Conservation (phyloP, 768 basidiomycete genomes). For the Boletus tylopilopsis region DNA sequence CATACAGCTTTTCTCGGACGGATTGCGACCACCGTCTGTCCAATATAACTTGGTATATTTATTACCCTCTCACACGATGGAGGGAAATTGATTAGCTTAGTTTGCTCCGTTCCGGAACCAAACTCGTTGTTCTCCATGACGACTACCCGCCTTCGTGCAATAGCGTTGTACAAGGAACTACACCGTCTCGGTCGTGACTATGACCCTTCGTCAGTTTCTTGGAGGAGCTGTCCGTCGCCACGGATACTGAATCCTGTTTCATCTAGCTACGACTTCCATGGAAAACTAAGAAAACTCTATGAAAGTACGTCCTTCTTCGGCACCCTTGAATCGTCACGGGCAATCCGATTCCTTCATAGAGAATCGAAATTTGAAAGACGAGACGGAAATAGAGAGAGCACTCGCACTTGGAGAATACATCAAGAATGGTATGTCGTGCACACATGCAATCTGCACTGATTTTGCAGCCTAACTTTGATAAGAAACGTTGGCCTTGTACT, state of each 20-base stretch:
- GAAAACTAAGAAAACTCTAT: constrained; percentile 64
- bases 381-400: constrained; percentile 72
- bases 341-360: constrained; percentile 38
- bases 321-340: not conserved
- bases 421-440: constrained; percentile 60
- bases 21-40: too few relatives aligned
- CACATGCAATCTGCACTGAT: too few relatives aligned
- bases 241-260: constrained; percentile 8
- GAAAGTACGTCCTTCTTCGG: constrained; percentile 51
- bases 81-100: too few relatives aligned
- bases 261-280: constrained; percentile 72
- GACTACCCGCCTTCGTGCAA: constrained; percentile 54
- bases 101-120: not conserved
- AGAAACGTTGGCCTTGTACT: constrained; percentile 84
- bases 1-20: too few relatives aligned
- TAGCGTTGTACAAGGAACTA: constrained; percentile 79
- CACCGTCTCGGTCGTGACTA: constrained; percentile 79
- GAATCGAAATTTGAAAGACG: constrained; percentile 61
- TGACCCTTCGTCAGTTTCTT: constrained; percentile 63
- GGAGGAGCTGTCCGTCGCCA: constrained; percentile 3
- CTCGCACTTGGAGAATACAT: constrained; percentile 78
- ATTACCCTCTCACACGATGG: too few relatives aligned
- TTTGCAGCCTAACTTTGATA: constrained; percentile 1
- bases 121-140: constrained; percentile 37
- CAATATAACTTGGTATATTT: too few relatives aligned